A percentile compares a stretch with the other conserved stretches of the same genome.
phyloP scores from a whole-genome alignment of 768 basidiomycete species.

The Neoboletus subvelutipes region DNA sequence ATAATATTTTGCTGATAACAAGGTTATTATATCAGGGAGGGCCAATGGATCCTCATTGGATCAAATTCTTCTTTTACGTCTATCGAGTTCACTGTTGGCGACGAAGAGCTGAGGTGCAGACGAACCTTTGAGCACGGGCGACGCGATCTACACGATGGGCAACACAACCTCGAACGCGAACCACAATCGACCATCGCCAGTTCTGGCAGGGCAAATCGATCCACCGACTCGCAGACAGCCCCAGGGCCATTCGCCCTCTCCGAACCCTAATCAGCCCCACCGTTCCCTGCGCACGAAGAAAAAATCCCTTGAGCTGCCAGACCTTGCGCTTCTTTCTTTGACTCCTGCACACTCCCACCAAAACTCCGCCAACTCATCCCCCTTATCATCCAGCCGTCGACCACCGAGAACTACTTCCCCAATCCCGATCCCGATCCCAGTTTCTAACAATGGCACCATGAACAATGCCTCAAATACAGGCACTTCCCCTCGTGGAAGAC shows the following conservation, averaged over 20 bases:
- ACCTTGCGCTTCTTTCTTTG: conserved; percentile 56
- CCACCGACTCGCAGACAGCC: conserved; percentile 14
- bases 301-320: conserved; percentile 73
- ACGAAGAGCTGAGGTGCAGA: conserved; percentile 17
- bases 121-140: conserved; percentile 14
- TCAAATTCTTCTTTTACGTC: conserved; percentile 34
- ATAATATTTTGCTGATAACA: conserved; percentile 14
- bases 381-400: conserved; percentile 42
- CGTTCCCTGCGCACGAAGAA: conserved; percentile 66
- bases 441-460: conserved; percentile 37
- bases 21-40: conserved; percentile 20
- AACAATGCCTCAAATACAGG: conserved; percentile 36
- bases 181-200: conserved; percentile 29
- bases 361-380: conserved; percentile 39
- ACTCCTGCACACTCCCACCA: conserved; percentile 41
- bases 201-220: conserved; percentile 28
- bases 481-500: conserved; percentile 36
- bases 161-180: conserved; percentile 33
- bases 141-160: conserved; percentile 32
- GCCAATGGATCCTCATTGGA: conserved; percentile 27
- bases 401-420: conserved; percentile 44
- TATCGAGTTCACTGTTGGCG: conserved; percentile 25
- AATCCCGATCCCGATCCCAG: conserved; percentile 48
- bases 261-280: conserved; percentile 47
- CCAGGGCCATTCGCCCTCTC: conserved; percentile 38